Evolutionary conservation across 345 rosid genomes (phyloP).

Genomic region (Jatropha curcas): DNA sequence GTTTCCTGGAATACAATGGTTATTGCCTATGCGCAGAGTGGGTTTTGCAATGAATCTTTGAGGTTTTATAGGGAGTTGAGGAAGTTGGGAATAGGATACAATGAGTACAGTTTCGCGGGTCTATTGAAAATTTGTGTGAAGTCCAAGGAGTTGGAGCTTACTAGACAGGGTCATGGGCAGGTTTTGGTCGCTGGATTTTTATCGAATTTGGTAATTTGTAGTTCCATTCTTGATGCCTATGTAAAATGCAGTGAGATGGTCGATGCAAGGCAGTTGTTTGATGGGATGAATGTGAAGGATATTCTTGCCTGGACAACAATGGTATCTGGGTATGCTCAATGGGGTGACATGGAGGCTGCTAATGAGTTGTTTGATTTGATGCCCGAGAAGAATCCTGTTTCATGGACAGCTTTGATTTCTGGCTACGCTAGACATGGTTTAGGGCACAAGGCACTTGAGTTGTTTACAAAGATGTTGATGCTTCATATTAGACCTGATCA

Average conservation of each 20-base stretch:
- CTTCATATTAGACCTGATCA: conserved; percentile 56
- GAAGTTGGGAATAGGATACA: conserved; percentile 47
- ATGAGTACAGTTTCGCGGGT: conserved; percentile 68
- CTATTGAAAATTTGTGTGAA: conserved; percentile 63
- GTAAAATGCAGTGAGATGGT: conserved; percentile 63
- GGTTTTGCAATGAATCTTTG: conserved; percentile 41
- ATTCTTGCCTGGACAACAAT: conserved; percentile 69
- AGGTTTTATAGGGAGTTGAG: conserved; percentile 59
- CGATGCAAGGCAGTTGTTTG: conserved; percentile 55
- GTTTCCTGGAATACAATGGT: conserved; percentile 87
- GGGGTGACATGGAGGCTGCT: conserved; percentile 66
- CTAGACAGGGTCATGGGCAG: conserved; percentile 77
- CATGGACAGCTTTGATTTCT: conserved; percentile 81
- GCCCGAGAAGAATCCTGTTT: conserved; percentile 62
- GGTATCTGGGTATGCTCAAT: conserved; percentile 68
- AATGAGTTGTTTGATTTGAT: conserved; percentile 50
- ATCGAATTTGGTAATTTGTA: conserved; percentile 56
- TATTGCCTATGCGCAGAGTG: conserved; percentile 53
- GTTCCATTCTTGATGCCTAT: conserved; percentile 62
- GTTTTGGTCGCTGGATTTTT: conserved; percentile 59
- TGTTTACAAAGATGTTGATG: conserved; percentile 56
- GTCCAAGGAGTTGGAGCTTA: conserved; percentile 41
- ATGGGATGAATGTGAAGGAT: conserved; percentile 64
- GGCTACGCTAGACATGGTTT: conserved; percentile 69
- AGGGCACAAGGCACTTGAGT: conserved; percentile 45